A percentile compares a stretch with the other conserved stretches of the same genome.
Evolutionary conservation across 768 basidiomycete genomes (phyloP).

Genomic region (Mycena galericulata): DNA sequence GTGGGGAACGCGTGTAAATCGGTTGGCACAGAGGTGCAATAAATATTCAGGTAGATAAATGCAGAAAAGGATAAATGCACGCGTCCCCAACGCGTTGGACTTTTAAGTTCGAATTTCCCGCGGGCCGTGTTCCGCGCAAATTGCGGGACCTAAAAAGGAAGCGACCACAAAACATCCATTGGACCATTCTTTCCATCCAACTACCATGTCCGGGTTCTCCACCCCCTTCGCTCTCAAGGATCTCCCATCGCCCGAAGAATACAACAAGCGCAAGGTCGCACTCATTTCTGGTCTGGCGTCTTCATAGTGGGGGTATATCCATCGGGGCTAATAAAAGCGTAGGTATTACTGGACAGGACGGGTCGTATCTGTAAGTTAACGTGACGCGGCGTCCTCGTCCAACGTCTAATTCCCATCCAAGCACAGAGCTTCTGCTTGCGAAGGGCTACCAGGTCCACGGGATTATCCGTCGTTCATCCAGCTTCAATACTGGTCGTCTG

Average conservation of each 20-base stretch:
- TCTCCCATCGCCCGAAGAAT: conserved; percentile 83
- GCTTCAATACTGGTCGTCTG: conserved; percentile 96
- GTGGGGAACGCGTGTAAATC: conserved; percentile 2
- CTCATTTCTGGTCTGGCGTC: conserved; percentile 82
- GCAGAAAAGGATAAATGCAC: neutral
- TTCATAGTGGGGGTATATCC: conserved; percentile 18
- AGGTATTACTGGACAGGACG: conserved; percentile 98
- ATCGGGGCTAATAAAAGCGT: conserved; percentile 19
- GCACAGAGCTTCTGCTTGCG: conserved; percentile 84
- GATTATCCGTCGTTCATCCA: conserved; percentile 96
- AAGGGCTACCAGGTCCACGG: conserved; percentile 96
- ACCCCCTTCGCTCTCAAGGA: conserved; percentile 59
- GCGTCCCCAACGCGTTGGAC: neutral
- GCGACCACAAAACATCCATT: neutral
- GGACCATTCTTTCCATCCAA: conserved; percentile 5
- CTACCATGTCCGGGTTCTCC: conserved; percentile 58
- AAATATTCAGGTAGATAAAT: neutral
- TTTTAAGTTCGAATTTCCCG: neutral
- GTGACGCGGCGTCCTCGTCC: conserved; percentile 1
- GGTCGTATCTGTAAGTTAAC: conserved; percentile 87
- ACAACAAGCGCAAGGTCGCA: conserved; percentile 91
- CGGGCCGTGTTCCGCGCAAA: no score
- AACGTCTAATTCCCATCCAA: conserved; percentile 44
- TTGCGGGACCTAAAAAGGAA: no score
- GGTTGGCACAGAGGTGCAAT: neutral